Conservation (phyloP, 179 eudicot genomes). For the Carnegiea gigantea region DNA sequence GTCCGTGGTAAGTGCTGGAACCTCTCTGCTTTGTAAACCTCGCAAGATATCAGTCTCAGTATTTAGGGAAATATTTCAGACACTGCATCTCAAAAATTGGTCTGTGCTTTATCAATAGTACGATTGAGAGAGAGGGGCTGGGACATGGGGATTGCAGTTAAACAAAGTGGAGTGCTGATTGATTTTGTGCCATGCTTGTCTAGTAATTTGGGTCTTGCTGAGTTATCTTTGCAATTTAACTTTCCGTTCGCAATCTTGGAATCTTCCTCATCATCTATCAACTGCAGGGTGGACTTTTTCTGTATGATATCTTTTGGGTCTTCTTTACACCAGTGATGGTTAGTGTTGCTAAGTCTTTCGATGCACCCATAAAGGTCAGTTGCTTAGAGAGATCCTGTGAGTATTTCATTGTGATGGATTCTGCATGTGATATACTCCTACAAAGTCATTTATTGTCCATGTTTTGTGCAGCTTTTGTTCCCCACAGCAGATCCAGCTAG, state of each 20-base stretch:
- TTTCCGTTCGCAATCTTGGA: neutral
- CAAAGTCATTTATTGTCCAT: neutral
- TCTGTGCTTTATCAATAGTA: too few species aligned
- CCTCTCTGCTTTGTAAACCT: too few species aligned
- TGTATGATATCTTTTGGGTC: conserved; percentile 98
- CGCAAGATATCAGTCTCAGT: too few species aligned
- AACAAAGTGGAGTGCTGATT: too few species aligned
- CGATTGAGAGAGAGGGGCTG: too few species aligned
- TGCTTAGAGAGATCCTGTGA: neutral
- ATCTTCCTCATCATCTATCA: neutral
- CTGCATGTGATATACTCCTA: neutral
- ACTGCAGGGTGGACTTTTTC: conserved; percentile 85
- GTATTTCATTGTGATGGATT: neutral
- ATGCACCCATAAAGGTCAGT: conserved; percentile 97
- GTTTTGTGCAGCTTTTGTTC: conserved; percentile 76
- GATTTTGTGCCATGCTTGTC: too few species aligned
- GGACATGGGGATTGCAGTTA: too few species aligned
- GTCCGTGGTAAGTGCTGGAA: too few species aligned
- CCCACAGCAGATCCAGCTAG: conserved; percentile 73
- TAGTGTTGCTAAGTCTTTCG: conserved; percentile 95
- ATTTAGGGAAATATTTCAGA: too few species aligned
- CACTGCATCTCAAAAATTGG: too few species aligned
- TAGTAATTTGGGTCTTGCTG: too few species aligned
- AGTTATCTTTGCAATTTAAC: too few species aligned
- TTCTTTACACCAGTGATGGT: conserved; percentile 99